phyloP scores from a whole-genome alignment of 2,329 filamentous ascomycete species.

The Alternaria tenuissima region DNA sequence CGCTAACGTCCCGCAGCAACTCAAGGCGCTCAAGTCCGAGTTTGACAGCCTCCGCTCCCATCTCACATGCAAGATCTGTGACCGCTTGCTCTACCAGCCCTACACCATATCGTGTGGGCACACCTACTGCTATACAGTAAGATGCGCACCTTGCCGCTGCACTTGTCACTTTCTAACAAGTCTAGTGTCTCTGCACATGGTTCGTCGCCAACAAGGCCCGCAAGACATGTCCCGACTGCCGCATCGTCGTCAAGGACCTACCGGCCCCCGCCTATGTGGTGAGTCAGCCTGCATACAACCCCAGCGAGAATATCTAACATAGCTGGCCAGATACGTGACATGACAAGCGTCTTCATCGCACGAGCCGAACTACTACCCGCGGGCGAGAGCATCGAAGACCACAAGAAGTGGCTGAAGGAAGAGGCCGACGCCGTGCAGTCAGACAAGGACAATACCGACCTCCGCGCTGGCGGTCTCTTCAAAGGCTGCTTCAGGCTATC shows the following conservation, averaged over 20 bases:
- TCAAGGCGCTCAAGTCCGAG: conserved; percentile 56
- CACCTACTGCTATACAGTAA: conserved; percentile 74
- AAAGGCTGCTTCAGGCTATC: conserved; percentile 64
- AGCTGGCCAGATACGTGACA: conserved; percentile 64
- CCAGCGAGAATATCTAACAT: conserved; percentile 5
- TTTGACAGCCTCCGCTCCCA: conserved; percentile 68
- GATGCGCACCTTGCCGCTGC: conserved; percentile 34
- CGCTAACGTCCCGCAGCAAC: conserved; percentile 47
- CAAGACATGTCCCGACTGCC: conserved; percentile 75
- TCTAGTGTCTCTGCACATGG: conserved; percentile 65
- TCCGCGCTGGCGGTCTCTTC: conserved; percentile 66
- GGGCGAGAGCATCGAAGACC: conserved; percentile 70
- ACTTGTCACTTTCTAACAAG: conserved; percentile 29
- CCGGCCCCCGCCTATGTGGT: conserved; percentile 72
- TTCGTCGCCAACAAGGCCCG: conserved; percentile 62
- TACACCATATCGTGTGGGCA: conserved; percentile 74
- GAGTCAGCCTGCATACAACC: conserved; percentile 39
- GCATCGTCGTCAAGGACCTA: conserved; percentile 64
- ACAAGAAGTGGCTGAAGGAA: conserved; percentile 64
- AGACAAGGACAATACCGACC: conserved; percentile 64
- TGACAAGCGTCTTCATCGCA: conserved; percentile 69
- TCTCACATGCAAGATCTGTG: conserved; percentile 73
- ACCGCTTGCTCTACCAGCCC: conserved; percentile 73
- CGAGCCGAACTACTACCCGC: conserved; percentile 68
- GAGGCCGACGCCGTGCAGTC: conserved; percentile 67